Conservation (phyloP, 148 eudicot genomes). For the Dianthus caryophyllus region DNA sequence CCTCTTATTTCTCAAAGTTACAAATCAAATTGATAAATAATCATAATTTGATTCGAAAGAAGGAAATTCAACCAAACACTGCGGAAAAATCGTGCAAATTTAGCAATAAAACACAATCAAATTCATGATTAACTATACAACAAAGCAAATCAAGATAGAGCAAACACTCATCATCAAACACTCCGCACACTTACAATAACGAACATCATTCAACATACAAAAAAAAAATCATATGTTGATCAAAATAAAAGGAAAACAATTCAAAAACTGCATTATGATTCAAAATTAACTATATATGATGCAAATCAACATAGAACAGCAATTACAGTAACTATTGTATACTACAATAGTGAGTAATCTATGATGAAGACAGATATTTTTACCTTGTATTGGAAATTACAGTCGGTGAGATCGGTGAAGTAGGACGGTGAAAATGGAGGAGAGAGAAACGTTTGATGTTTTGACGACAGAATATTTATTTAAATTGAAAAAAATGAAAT, state of each 20-base stretch:
- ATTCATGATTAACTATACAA: background rate
- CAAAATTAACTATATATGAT: background rate
- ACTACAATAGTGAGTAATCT: too few relatives aligned
- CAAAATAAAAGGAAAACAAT: background rate
- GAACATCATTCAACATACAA: background rate
- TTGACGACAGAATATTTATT: too few relatives aligned
- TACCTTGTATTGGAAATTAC: background rate
- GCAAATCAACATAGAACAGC: background rate
- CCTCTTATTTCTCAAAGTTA: background rate
- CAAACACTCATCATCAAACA: too few relatives aligned
- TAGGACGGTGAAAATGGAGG: background rate
- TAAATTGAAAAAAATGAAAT: too few relatives aligned
- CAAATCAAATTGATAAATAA: too few relatives aligned
- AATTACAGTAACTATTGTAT: background rate
- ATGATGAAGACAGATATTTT: too few relatives aligned
- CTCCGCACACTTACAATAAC: too few relatives aligned
- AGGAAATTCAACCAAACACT: too few relatives aligned
- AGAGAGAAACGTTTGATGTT: background rate
- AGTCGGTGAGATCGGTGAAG: conserved; percentile 1
- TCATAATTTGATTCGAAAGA: too few relatives aligned
- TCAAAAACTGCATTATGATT: background rate
- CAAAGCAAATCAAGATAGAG: too few relatives aligned
- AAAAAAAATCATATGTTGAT: background rate
- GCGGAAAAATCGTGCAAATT: too few relatives aligned
- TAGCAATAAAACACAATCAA: background rate